These are phyloP conservation scores for Exophiala oligosperma DNA, from an alignment of 2,329 filamentous ascomycete species.

Conservation along the genomic window DNA sequence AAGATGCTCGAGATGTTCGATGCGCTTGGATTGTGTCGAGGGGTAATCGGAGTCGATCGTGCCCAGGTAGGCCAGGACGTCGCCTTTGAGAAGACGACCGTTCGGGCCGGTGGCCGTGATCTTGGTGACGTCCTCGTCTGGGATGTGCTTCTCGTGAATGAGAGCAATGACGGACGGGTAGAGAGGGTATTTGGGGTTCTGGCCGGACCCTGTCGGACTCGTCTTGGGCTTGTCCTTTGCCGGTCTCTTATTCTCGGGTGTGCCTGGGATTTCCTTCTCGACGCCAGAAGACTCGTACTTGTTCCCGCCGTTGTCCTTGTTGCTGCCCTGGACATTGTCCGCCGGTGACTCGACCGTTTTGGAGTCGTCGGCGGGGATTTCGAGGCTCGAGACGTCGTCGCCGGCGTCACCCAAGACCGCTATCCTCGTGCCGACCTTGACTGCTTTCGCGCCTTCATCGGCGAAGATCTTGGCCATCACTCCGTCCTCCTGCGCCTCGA, in stretches of 20 bases:
- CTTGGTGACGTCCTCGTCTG: slow-evolving; percentile 71
- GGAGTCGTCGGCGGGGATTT: slow-evolving; percentile 70
- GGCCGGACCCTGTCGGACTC: slow-evolving; percentile 29
- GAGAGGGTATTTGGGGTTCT: slow-evolving; percentile 50
- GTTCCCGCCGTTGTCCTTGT: slow-evolving; percentile 11
- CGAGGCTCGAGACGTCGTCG: slow-evolving; percentile 72
- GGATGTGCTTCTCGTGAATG: slow-evolving; percentile 74
- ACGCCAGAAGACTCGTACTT: slow-evolving; percentile 18
- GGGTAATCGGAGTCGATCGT: slow-evolving; percentile 72
- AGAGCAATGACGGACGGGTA: slow-evolving; percentile 80
- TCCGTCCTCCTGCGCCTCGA: slow-evolving; percentile 88
- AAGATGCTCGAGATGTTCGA: slow-evolving; percentile 76
- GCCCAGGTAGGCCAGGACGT: slow-evolving; percentile 88
- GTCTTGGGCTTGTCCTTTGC: slow-evolving; percentile 24
- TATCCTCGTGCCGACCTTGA: slow-evolving; percentile 79
- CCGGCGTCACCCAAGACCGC: slow-evolving; percentile 78
- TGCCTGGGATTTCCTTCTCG: slow-evolving; percentile 30
- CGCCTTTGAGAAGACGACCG: slow-evolving; percentile 89
- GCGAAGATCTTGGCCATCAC: slow-evolving; percentile 77
- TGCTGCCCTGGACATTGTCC: slow-evolving; percentile 22
- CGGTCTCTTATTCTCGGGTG: slow-evolving; percentile 23
- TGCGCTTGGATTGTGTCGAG: slow-evolving; percentile 66
- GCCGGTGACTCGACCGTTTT: slow-evolving; percentile 25
- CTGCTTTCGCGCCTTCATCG: slow-evolving; percentile 70
- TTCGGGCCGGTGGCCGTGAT: slow-evolving; percentile 87